Base-by-base conservation (phyloP, 345 rosid genomes). In the Aquilaria malaccensis region DNA sequence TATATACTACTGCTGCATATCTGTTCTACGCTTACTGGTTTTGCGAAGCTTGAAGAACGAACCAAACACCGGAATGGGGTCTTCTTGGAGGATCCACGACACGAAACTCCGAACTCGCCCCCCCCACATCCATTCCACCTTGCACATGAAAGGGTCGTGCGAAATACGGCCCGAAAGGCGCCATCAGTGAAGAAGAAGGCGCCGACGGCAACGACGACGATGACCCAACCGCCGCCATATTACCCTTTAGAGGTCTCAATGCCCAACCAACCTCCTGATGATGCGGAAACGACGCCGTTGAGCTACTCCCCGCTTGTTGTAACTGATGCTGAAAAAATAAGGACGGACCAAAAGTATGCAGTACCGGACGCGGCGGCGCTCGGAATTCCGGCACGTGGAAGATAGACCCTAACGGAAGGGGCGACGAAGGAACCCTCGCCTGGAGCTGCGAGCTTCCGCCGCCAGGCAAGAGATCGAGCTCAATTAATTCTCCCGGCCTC, bases 31-130 rank as follows among this genome's bases (percentile, higher is more conserved):
- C 97, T 86, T 83, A 95, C 99, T 95, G 99, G 66, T 83, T 86
- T 72, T 74, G 87, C 45, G 97, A 91, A 37, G 97, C 96, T 74
- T 86, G 89, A 47, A 95, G 85, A 74, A 85, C 76, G 68, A 95
- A 95, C 99, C 99, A 95, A 75, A 95, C 68, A 67, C 99, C 96
- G 10, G 99, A 81, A 81, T 82, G 79, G 47, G 88, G 84, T 72
- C 99, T 76, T 50, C 84, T 74, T 0, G 97, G 86, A 67, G 97
- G 89, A 76, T 86, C 92, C 61, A 88, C 76, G 65, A 91, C 78
- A 76, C 88, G 64, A 59, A 88, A 74, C 67, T 84, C 86, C 0
- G 83, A 74, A 76, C 87, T 83, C 33, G 93, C 81, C 50, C 91
- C 93, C 14, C 84, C 80, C 47, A 69, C 73, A 58, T 80, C 88